phyloP scores from a whole-genome alignment of 2,329 filamentous ascomycete species.

The Aspergillus sp. region DNA sequence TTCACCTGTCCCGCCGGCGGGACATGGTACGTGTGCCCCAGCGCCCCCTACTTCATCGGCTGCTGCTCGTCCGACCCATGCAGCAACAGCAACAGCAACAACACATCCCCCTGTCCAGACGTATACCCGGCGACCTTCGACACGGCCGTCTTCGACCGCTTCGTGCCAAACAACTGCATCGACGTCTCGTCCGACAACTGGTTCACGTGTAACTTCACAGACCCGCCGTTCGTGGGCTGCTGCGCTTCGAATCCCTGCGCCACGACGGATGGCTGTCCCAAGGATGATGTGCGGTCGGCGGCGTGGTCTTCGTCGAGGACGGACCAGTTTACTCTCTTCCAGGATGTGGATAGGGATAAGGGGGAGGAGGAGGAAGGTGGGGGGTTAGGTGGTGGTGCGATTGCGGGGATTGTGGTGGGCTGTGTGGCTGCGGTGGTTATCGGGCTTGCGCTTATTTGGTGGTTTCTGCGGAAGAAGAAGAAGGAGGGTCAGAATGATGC shows the following conservation, averaged over 20 bases:
- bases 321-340: constrained; percentile 4
- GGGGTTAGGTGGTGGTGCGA: not conserved
- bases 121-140: constrained; percentile 27
- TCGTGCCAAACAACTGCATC: constrained; percentile 5
- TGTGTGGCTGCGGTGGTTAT: not conserved
- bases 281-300: not conserved
- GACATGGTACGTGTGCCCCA: constrained; percentile 22
- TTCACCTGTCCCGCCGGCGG: constrained; percentile 25
- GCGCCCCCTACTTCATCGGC: constrained; percentile 25
- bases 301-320: constrained; percentile 1
- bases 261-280: not conserved
- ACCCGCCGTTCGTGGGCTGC: constrained; percentile 8
- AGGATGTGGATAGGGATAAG: not conserved
- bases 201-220: constrained; percentile 8
- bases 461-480: not conserved
- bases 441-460: not conserved
- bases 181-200: not conserved
- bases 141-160: constrained; percentile 5
- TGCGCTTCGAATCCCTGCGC: constrained; percentile 1
- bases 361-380: not conserved
- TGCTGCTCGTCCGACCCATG: constrained; percentile 28
- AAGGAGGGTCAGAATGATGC: not conserved
- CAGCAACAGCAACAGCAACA: constrained; percentile 5
- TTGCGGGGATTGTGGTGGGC: constrained; percentile 1
- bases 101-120: constrained; percentile 54